Base-by-base conservation (phyloP, 2,329 filamentous ascomycete species). In the Stylonectria norvegica region DNA sequence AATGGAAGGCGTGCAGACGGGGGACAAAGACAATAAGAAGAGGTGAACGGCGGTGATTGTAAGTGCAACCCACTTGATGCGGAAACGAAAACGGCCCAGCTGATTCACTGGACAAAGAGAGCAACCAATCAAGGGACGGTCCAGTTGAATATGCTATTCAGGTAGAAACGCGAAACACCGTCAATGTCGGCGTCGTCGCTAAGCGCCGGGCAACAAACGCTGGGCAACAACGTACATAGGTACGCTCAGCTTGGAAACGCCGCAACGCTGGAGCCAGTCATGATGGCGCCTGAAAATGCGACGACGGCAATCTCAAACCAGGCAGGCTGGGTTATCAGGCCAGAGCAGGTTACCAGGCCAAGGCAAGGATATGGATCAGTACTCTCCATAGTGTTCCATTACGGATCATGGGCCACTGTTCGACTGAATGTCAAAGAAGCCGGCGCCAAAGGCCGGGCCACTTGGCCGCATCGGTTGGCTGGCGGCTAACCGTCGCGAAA, bases 21-120 rank as follows among this genome's bases (percentile, higher is more conserved):
- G 43, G 20, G 36, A 45, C 42, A 46, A 49, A 36, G 39, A 53
- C 53, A 58, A 58, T 58, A 58, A 57, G 45, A 53, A 29, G 40
- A 34, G 23, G 8, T 5, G 15, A 31, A 38, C n/a, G 35, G 11
- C 15, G 29, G 37, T 45, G 47, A 48, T 40, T 45, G 42, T 37
- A 39, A 45, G n/a, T n/a, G n/a, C n/a, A n/a, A n/a, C n/a, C n/a
- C n/a, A n/a, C n/a, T n/a, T n/a, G n/a, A n/a, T n/a, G n/a, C n/a
- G n/a, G 36, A 49, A 43, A 41, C 38, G 37, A 14, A 18, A 27
- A 27, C 22, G 34, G 43, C 55, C 38, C 37, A 58, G 51, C 45
- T 52, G 40, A 41, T 32, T 45, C 47, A 49, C 52, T 52, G 48
- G 50, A 55, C 50, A 47, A 50, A 38, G 37, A 33, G 28, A 42